Evolutionary conservation across 306 rosid genomes (phyloP).

Genomic region (Acacia crassicarpa): DNA sequence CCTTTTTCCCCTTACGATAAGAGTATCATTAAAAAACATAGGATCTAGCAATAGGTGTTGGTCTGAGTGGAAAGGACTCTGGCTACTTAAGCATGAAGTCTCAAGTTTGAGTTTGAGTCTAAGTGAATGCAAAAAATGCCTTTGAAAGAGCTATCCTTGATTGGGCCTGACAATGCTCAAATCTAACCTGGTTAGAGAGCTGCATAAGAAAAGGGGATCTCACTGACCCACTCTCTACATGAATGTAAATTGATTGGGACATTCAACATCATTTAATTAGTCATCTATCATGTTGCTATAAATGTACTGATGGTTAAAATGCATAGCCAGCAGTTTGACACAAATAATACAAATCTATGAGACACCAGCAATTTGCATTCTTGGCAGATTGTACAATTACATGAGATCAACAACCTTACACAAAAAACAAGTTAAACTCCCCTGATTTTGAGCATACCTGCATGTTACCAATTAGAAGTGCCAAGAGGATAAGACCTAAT

Average conservation of each 20-base stretch:
- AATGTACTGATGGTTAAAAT: background rate
- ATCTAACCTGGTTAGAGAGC: too few relatives aligned
- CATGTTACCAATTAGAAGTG: conserved; percentile 91
- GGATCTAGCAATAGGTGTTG: too few relatives aligned
- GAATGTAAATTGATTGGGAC: background rate
- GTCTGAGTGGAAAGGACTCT: too few relatives aligned
- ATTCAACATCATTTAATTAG: background rate
- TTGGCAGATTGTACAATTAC: background rate
- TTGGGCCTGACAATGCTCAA: too few relatives aligned
- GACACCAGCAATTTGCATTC: background rate
- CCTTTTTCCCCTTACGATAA: background rate
- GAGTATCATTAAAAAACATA: background rate
- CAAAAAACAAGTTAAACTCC: background rate
- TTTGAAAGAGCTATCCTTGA: too few relatives aligned
- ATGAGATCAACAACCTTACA: background rate
- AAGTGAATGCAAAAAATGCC: too few relatives aligned
- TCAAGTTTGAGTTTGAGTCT: too few relatives aligned
- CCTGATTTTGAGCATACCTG: conserved; percentile 56
- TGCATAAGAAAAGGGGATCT: background rate
- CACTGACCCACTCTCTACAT: background rate
- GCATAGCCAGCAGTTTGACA: background rate
- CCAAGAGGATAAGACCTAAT: conserved; percentile 84
- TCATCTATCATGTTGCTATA: background rate
- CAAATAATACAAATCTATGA: background rate
- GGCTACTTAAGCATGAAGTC: too few relatives aligned